Evolutionary conservation across 768 basidiomycete species (phyloP).

Genomic region (Coprinopsis marcescibilis): DNA sequence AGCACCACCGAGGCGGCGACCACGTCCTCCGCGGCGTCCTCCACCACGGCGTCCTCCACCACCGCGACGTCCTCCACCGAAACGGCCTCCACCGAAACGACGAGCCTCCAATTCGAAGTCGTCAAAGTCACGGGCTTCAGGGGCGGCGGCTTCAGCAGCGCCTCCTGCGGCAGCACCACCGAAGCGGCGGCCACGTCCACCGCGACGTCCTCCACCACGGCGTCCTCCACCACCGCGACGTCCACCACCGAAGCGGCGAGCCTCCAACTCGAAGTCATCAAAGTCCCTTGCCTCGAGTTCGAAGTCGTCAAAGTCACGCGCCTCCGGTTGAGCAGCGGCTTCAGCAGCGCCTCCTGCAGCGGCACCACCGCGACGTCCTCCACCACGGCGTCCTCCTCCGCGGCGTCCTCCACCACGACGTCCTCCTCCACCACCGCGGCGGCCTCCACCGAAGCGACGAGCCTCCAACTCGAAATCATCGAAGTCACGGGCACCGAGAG

Average conservation of each 20-base stretch:
- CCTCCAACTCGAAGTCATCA: neutral
- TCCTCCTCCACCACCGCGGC: neutral
- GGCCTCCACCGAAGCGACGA: neutral
- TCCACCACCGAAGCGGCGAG: neutral
- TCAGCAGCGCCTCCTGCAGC: neutral
- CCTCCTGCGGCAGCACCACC: neutral
- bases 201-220: neutral
- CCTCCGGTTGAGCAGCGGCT: neutral
- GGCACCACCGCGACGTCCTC: neutral
- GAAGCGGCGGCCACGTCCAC: neutral
- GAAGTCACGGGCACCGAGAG: neutral
- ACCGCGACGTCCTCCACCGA: neutral
- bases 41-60: neutral
- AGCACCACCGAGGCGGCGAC: neutral
- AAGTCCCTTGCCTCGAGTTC: neutral
- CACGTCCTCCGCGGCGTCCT: neutral
- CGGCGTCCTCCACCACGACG: neutral
- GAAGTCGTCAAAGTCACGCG: neutral
- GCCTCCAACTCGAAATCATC: neutral
- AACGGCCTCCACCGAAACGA: neutral
- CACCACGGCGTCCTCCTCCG: neutral
- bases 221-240: neutral
- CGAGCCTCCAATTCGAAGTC: neutral
- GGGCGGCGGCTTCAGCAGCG: neutral
- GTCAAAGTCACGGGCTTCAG: neutral